Evolutionary conservation across 73 alveolate species (phyloP), one percentile per base, ranked within the genome.

Genomic region (Paramecium pentaurelia): DNA sequence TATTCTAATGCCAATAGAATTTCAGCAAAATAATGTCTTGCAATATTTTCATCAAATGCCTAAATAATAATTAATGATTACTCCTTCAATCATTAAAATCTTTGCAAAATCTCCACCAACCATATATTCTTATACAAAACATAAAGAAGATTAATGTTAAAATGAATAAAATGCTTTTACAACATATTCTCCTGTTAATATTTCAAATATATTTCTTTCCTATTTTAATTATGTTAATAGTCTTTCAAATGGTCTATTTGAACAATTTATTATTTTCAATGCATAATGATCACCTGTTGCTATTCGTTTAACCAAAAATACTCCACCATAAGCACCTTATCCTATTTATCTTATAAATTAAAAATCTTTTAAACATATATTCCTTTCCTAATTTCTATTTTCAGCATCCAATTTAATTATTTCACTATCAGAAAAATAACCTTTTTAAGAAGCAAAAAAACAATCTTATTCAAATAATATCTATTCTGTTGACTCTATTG

Each of bases 1-100:
- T 94, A 93, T 88, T 94, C 96, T 25, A 96, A 94, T 12, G 97
- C 98, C 64, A 95, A 93, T 25, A 95, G 83, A 92, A 95, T 95
- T 75, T 95, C 98, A 20, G 98, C 98, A 14, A 95, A 88, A 60
- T 95, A 95, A 95, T 93, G 94, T 8, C 96, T 60, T 1, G 98
- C 96, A 87, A 93, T 95, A 89, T 95, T 94, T 86, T 95, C 98
- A 28, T 94, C 93, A 86, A 95, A 95, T 60, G 94, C 91, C 92
- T 95, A 94, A 86, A 86, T 84, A 84, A 45, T 32, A 12, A 28
- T 16, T 25, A 18, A 80, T 80, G 2, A 20, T 20, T 80, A 80
- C 91, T 22, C 75, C 77, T 80, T 80, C 91, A 11, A 27, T 28
- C 44, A 92, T 93, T 93, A 95, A 85, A 91, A 95, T 87, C 92